phyloP scores from a whole-genome alignment of 345 rosid species.

The Eucalyptus lansdowneana region DNA sequence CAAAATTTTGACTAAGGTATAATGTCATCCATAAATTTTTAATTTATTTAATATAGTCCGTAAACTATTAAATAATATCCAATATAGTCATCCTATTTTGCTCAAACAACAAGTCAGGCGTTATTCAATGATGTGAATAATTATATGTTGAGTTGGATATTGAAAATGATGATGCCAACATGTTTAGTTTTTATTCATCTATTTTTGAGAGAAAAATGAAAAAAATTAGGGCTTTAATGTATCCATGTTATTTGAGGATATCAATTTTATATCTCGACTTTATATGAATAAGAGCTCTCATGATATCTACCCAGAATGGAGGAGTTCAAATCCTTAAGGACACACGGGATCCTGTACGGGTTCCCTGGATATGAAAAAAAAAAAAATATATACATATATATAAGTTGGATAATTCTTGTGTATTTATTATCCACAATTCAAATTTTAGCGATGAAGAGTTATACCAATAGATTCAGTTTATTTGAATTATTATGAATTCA shows the following conservation, averaged over 20 bases:
- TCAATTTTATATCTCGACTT: neutral
- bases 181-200: neutral
- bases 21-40: too few species aligned
- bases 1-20: rapidly evolving
- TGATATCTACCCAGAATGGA: too few species aligned
- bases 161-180: neutral
- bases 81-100: rapidly evolving
- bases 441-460: too few species aligned
- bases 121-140: rapidly evolving
- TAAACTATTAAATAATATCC: too few species aligned
- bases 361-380: too few species aligned
- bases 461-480: rapidly evolving
- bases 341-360: too few species aligned
- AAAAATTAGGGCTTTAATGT: neutral
- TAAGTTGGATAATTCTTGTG: too few species aligned
- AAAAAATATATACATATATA: too few species aligned
- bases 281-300: too few species aligned
- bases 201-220: rapidly evolving
- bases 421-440: neutral
- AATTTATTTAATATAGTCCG: rapidly evolving
- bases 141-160: neutral
- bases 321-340: too few species aligned
- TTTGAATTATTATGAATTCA: too few species aligned
- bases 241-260: neutral
- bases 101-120: rapidly evolving